Evolutionary conservation across 306 rosid species (phyloP).

Genomic region (Trifolium subterraneum): DNA sequence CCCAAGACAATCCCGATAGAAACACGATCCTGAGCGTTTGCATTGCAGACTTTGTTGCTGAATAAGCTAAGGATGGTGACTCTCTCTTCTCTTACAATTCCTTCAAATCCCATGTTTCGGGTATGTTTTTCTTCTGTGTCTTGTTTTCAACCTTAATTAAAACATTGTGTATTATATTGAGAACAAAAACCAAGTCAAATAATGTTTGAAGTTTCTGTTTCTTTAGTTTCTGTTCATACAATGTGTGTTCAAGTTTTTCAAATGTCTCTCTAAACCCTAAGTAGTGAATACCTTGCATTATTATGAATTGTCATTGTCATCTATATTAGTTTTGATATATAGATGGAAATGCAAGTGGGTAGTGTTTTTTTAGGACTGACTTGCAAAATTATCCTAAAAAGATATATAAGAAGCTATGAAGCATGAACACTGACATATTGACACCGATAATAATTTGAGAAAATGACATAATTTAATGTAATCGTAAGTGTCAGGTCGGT

Average conservation of each 20-base stretch:
- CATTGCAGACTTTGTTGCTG: background rate
- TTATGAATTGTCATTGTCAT: background rate
- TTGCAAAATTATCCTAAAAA: background rate
- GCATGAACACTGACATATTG: too few relatives aligned
- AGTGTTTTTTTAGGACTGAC: background rate
- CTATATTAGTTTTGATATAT: background rate
- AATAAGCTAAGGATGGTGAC: conserved; percentile 40
- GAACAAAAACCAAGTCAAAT: background rate
- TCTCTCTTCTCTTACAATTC: conserved; percentile 50
- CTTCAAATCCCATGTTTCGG: conserved; percentile 45
- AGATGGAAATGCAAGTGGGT: background rate
- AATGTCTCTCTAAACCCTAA: too few relatives aligned
- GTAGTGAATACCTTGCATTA: too few relatives aligned
- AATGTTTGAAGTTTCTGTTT: too few relatives aligned
- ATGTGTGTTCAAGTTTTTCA: too few relatives aligned
- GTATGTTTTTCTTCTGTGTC: conserved; percentile 29
- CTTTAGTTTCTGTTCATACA: background rate
- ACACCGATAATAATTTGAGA: too few relatives aligned
- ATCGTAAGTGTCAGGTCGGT: too few relatives aligned
- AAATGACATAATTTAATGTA: too few relatives aligned
- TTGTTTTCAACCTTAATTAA: background rate
- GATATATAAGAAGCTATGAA: background rate
- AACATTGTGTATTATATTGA: too few relatives aligned
- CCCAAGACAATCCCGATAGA: background rate
- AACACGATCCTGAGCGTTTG: background rate